Base-by-base conservation (phyloP, 2,329 filamentous ascomycete genomes). In the Pseudopyricularia javanii region DNA sequence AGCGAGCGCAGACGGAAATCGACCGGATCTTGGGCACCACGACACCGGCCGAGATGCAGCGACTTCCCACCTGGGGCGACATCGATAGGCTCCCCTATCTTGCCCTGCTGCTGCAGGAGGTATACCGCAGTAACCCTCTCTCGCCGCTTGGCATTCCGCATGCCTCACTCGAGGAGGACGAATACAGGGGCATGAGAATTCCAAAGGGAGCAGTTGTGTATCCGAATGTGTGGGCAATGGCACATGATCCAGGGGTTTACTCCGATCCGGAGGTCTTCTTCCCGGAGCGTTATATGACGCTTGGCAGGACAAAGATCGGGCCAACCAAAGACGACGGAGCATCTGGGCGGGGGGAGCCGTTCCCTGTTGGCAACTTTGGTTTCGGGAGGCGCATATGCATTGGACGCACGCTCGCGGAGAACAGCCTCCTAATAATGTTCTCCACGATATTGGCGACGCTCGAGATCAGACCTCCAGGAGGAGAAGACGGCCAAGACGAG, bases 381-480 rank as follows among this genome's bases (percentile, higher is more conserved):
- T 74, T 71, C 62, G 73, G 72, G 5, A 61, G 72, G n/a, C 63
- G 72, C 7, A 64, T 70, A 3, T 75, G 72, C 53, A 64, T 67
- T 22, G 72, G 73, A 2, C 64, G 70, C 47, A 62, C 66, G 32
- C 61, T 78, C n/a, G 75, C 74, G 0, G 72, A 78, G 58, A 70
- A 74, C 54, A 71, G 74, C 17, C 69, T 75, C 0, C 74, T 61
- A 2, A 65, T 66, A 33, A 54, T 61, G 3, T 48, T 65, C 22
- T 70, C 73, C 56, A 68, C 56, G 7, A 56, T 66, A 35, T 51
- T 66, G 5, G 62, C 63, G 0, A 64, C 62, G 2, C 49, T 62
- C 28, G 58, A 66, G 12, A 56, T 67, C 48, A 26, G 50, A n/a
- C 50, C 37, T 14, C 55, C 56, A 30, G 17, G 49, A n/a, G 40